A percentile compares a stretch with the other conserved stretches of the same genome.
Evolutionary conservation across 306 rosid genomes (phyloP).

Genomic region (Prunus dulcis): DNA sequence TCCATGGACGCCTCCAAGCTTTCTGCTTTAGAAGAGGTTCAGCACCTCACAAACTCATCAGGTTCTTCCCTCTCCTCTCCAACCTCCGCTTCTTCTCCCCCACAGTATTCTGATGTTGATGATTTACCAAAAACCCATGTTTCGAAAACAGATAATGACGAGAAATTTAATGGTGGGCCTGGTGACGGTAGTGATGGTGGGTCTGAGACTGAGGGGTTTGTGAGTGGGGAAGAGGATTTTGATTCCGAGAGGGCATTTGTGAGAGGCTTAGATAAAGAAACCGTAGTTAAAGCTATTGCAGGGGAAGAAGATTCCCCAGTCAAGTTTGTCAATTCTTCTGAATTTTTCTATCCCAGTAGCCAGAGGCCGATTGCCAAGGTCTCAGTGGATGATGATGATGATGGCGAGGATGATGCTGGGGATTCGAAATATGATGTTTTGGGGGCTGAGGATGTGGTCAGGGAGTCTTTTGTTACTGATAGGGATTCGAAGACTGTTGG

Average conservation of each 20-base stretch:
- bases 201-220: slow-evolving; percentile 58
- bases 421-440: slow-evolving; percentile 14
- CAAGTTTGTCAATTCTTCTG: slow-evolving; percentile 19
- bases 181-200: slow-evolving; percentile 31
- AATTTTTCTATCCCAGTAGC: slow-evolving; percentile 29
- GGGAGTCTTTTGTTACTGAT: too few relatives aligned
- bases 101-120: slow-evolving; percentile 23
- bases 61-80: slow-evolving; percentile 26
- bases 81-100: slow-evolving; percentile 21
- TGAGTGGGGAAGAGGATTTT: slow-evolving; percentile 59
- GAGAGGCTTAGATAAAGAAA: slow-evolving; percentile 21
- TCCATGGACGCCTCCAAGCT: slow-evolving; percentile 41
- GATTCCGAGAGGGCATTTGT: slow-evolving; percentile 47
- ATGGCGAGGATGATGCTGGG: slow-evolving; percentile 21
- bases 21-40: slow-evolving; percentile 21
- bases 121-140: slow-evolving; percentile 2
- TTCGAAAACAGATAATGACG: slow-evolving; percentile 1
- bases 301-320: slow-evolving; percentile 8
- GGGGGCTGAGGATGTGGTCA: slow-evolving; percentile 1
- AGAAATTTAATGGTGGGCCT: slow-evolving; percentile 1
- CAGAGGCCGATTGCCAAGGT: slow-evolving; percentile 54
- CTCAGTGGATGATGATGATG: slow-evolving; percentile 48
- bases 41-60: slow-evolving; percentile 28
- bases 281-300: slow-evolving; percentile 9
- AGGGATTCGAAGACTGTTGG: slow-evolving; percentile 5